Conservation (phyloP, 2,329 filamentous ascomycete genomes). For the Cladosporium sp. region DNA sequence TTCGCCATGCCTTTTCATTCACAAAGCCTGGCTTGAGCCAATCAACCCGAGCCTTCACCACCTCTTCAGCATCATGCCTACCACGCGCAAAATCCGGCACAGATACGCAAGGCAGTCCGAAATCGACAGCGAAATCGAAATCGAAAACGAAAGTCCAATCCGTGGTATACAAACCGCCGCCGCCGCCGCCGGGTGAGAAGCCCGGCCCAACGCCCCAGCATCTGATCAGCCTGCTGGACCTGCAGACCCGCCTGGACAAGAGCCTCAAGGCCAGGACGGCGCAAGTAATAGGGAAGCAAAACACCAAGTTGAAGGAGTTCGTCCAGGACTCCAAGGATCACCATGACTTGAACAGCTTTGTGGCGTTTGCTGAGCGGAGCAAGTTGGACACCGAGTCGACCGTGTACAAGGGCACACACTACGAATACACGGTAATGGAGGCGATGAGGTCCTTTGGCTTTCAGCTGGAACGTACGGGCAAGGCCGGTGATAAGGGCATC, state of each 20-base stretch:
- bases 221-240: neutral
- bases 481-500: slow-evolving; percentile 65
- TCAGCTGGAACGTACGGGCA: slow-evolving; percentile 60
- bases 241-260: slow-evolving; percentile 10
- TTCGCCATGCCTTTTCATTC: neutral
- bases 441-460: slow-evolving; percentile 61
- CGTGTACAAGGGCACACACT: slow-evolving; percentile 68
- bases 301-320: neutral
- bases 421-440: slow-evolving; percentile 65
- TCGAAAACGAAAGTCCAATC: too few relatives aligned
- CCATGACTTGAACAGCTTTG: slow-evolving; percentile 60
- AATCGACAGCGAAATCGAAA: too few relatives aligned
- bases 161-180: too few relatives aligned
- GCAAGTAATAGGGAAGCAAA: neutral
- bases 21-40: slow-evolving; percentile 1
- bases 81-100: neutral
- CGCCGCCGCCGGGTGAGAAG: too few relatives aligned
- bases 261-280: neutral
- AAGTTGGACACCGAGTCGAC: slow-evolving; percentile 54
- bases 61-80: neutral
- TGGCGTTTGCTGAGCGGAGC: slow-evolving; percentile 57
- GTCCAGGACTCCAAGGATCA: slow-evolving; percentile 42
- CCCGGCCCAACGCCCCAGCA: too few relatives aligned
- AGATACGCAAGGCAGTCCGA: too few relatives aligned
- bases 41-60: neutral